A percentile compares a stretch with the other conserved stretches of the same genome.
Evolutionary conservation across 2,329 filamentous ascomycete species (phyloP).

Genomic region (Plectosphaerella sp.): DNA sequence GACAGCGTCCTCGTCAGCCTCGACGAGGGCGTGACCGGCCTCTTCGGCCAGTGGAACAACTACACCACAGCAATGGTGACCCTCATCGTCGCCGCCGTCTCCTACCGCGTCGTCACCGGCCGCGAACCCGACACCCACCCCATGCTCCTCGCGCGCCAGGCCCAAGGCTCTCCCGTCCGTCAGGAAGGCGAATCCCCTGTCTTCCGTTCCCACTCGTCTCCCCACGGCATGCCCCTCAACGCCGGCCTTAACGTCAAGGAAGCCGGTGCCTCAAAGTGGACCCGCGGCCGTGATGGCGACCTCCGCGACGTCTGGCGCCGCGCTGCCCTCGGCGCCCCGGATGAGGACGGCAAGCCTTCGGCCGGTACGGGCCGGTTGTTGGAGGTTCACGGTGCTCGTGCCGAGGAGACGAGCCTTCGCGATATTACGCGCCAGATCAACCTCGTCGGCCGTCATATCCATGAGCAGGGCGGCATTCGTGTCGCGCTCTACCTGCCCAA

Average conservation of each 20-base stretch:
- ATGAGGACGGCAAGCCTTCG: conserved; percentile 56
- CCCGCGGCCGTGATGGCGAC: conserved; percentile 79
- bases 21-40: conserved; percentile 64
- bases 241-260: conserved; percentile 79
- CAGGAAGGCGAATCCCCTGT: conserved; percentile 80
- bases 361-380: conserved; percentile 66
- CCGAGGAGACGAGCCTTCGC: neutral
- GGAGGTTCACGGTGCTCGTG: conserved; percentile 74
- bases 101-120: conserved; percentile 65
- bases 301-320: conserved; percentile 86
- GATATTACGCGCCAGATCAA: conserved; percentile 83
- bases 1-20: conserved; percentile 60
- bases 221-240: conserved; percentile 78
- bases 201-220: conserved; percentile 79
- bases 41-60: conserved; percentile 77
- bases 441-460: conserved; percentile 73
- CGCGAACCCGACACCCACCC: conserved; percentile 89
- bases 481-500: conserved; percentile 92
- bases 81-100: conserved; percentile 60
- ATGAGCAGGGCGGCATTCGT: conserved; percentile 66
- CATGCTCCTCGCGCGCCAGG: conserved; percentile 82
- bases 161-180: conserved; percentile 71
- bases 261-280: conserved; percentile 75
- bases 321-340: conserved; percentile 59
- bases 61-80: conserved; percentile 71